These are phyloP conservation scores for Aspergillus ruber DNA, from an alignment of 2,329 filamentous ascomycete genomes.

Conservation along the genomic window DNA sequence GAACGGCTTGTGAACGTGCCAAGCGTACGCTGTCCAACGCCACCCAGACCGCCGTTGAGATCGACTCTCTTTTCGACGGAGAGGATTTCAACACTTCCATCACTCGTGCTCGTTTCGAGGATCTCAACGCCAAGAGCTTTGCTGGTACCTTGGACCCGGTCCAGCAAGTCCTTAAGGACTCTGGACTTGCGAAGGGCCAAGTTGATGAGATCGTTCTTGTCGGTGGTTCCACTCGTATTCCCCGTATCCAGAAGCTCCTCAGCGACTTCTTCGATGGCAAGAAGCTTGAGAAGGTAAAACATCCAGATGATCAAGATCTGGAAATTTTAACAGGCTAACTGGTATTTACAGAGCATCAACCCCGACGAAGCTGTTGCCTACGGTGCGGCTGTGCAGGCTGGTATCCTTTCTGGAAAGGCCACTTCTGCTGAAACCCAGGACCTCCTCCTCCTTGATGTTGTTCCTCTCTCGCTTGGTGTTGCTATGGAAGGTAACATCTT, in stretches of 20 bases:
- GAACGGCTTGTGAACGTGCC: conserved; percentile 97
- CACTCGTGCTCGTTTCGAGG: conserved; percentile 98
- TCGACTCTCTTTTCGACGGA: conserved; percentile 96
- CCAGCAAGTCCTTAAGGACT: conserved; percentile 93
- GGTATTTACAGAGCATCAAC: conserved; percentile 68
- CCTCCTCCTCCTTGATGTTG: conserved; percentile 91
- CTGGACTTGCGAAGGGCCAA: conserved; percentile 75
- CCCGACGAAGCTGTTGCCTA: conserved; percentile 98
- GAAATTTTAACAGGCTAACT: background rate
- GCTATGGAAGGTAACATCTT: conserved; percentile 99
- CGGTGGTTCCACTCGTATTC: conserved; percentile 98
- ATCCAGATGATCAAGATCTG: background rate
- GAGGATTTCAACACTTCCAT: conserved; percentile 97
- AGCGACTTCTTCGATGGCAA: conserved; percentile 99
- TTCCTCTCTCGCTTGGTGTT: conserved; percentile 93
- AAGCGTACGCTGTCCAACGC: conserved; percentile 98
- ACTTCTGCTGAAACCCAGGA: conserved; percentile 90
- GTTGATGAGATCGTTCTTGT: conserved; percentile 99
- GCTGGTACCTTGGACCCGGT: conserved; percentile 89
- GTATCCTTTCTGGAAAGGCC: conserved; percentile 97
- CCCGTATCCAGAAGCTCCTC: conserved; percentile 96
- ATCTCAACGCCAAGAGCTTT: conserved; percentile 95
- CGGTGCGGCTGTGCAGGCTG: conserved; percentile 96
- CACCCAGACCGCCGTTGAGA: conserved; percentile 96
- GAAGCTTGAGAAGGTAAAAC: conserved; percentile 84